Base-by-base conservation (phyloP, 495 filamentous ascomycete species). In the Hypoxylon fuscum region DNA sequence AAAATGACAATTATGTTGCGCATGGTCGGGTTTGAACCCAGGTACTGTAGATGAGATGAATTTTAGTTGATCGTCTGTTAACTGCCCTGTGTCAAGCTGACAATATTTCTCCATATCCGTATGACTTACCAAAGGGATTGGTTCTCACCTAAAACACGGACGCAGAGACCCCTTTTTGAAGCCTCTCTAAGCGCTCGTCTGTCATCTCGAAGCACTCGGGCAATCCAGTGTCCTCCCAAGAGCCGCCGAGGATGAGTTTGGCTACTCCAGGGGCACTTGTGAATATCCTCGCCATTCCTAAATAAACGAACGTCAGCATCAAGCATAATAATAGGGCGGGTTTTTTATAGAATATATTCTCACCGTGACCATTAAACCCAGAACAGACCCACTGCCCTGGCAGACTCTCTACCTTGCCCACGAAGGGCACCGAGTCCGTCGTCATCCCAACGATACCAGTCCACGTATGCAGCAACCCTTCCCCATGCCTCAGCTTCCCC, bases 251-350 rank as follows among this genome's bases (percentile, higher is more conserved):
- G n/a, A 72, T 66, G 21, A 71, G 54, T 27, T 64, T 68, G 3
- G 60, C 68, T 14, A 67, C 34, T 5, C 64, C 70, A 0, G 64
- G 68, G 0, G 61, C 70, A 31, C 59, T 68, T 2, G 64, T 72
- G 49, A 72, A 72, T 53, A 72, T 72, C 37, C 70, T 64, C 17
- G 68, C 70, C 70, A 68, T 68, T 10, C 68, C 61, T 69, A n/a
- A 5, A 15, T 23, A 51, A n/a, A 3, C 11, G 18, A 10, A 49
- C 3, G 17, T 57, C 37, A 63, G 60, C 17, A 43, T 12, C 1
- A 37, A 23, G 1, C 29, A n/a, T 35, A 5, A 11, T 34, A 10
- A 7, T 34, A 5, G 31, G n/a, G n/a, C 5, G 27, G n/a, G n/a
- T n/a, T n/a, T n/a, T n/a, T n/a, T n/a, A n/a, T n/a, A n/a, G n/a